Evolutionary conservation across 768 basidiomycete genomes (phyloP).

Genomic region (Hortiboletus campestris): DNA sequence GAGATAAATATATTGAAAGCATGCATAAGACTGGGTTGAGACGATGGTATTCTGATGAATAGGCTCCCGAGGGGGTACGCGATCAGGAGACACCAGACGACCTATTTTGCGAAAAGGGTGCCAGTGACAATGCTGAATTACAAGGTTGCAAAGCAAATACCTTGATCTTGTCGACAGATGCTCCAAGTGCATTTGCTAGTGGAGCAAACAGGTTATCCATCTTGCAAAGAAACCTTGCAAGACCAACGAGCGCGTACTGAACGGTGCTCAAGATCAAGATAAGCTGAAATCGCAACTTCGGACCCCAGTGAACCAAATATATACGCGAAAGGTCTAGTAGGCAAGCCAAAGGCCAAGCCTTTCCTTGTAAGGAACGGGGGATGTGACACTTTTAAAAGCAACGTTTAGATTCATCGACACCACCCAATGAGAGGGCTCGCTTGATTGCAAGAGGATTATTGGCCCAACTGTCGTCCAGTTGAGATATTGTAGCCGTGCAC

Average conservation of each 20-base stretch:
- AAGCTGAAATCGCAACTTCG: no score
- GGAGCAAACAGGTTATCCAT: slow-evolving; percentile 60
- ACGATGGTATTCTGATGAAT: slow-evolving; percentile 77
- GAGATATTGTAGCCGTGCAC: no score
- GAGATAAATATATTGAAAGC: slow-evolving; percentile 76
- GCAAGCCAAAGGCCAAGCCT: no score
- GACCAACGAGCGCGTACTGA: background rate
- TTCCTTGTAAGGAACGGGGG: no score
- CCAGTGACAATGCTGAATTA: background rate
- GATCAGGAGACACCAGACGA: slow-evolving; percentile 80
- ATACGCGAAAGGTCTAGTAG: no score
- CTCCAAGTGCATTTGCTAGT: slow-evolving; percentile 61
- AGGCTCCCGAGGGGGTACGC: slow-evolving; percentile 92
- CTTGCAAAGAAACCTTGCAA: background rate
- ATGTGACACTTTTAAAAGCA: no score
- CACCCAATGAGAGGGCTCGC: no score
- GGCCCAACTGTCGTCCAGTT: no score
- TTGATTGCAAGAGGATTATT: no score
- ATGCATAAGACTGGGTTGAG: slow-evolving; percentile 67
- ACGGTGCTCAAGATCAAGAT: no score
- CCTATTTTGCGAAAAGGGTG: slow-evolving; percentile 44
- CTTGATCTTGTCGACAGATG: slow-evolving; percentile 82
- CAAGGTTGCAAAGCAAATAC: slow-evolving; percentile 33
- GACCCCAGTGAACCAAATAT: no score
- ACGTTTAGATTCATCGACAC: no score